phyloP scores from a whole-genome alignment of 768 basidiomycete species.

The Clitopilus passeckerianus region DNA sequence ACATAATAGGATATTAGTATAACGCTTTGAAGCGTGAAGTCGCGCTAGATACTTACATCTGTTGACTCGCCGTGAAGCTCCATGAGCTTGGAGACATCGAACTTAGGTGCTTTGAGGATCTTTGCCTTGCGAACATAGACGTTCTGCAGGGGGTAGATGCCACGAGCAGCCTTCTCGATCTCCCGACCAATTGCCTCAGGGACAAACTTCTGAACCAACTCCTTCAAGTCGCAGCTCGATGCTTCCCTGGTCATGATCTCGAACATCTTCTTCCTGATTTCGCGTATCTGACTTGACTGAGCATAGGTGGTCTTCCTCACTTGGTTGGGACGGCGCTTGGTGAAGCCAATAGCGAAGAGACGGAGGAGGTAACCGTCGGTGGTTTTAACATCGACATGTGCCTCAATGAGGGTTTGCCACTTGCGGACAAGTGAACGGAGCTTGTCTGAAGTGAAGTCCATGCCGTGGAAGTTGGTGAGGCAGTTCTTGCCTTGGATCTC shows the following conservation, averaged over 20 bases:
- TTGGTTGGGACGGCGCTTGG: slow-evolving; percentile 92
- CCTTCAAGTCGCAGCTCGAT: slow-evolving; percentile 93
- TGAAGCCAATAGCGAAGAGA: slow-evolving; percentile 98
- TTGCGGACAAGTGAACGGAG: slow-evolving; percentile 99
- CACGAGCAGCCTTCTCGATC: slow-evolving; percentile 96
- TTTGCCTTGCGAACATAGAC: slow-evolving; percentile 99
- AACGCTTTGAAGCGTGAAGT: background rate
- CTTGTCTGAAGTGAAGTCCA: slow-evolving; percentile 99
- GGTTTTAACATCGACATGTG: slow-evolving; percentile 97
- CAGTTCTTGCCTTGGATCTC: slow-evolving; percentile 98
- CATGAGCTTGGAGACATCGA: slow-evolving; percentile 91
- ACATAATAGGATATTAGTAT: slow-evolving; percentile 10
- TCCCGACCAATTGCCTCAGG: slow-evolving; percentile 98
- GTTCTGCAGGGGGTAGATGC: slow-evolving; percentile 98
- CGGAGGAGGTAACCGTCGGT: slow-evolving; percentile 99
- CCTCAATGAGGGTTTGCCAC: slow-evolving; percentile 99
- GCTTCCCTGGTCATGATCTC: slow-evolving; percentile 98
- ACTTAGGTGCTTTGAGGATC: slow-evolving; percentile 97
- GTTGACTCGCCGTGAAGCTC: slow-evolving; percentile 96
- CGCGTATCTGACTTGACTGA: slow-evolving; percentile 88
- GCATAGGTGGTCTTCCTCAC: slow-evolving; percentile 99
- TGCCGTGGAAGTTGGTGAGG: slow-evolving; percentile 99
- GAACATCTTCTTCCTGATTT: slow-evolving; percentile 99
- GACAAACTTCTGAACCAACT: slow-evolving; percentile 97
- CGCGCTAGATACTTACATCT: slow-evolving; percentile 57